Base-by-base conservation (phyloP, 2,329 filamentous ascomycete species). In the Bipolaris sorokiniana region DNA sequence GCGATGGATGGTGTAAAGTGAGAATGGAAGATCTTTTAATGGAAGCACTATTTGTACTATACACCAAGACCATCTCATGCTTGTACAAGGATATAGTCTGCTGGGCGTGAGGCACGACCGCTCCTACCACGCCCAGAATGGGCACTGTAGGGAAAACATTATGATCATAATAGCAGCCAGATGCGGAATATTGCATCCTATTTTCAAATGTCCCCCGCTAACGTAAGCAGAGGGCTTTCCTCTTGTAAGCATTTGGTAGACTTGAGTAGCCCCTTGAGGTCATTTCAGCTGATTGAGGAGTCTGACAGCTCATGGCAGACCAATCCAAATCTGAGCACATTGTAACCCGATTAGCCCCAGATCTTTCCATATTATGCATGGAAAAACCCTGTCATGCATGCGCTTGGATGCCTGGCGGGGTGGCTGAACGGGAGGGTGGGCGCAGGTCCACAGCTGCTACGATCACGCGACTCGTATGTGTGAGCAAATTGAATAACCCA, bases 291-390 rank as follows among this genome's bases (percentile, higher is more conserved):
- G 44, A 51, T 36, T 36, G 38, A 48, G 22, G 41, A 41, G 20
- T 46, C 51, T 54, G 58, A 49, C 54, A 47, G 36, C 54, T 53
- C 48, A 48, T 42, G 20, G 36, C 20, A 23, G 54, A 53, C 42
- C 26, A 18, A 37, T 44, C 20, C 38, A 16, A 41, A 18, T 11
- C 45, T 28, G 15, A 16, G 18, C 40, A 51, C 26, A 41, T 47
- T 36, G 40, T 18, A 20, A 34, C 7, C 48, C 16, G 6, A 48
- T 37, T 23, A 16, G 44, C 31, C 38, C 51, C 38, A 48, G 51
- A 47, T 49, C 7, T 42, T 45, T 51, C 48, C 15, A 45, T 28
- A 26, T 9, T 11, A 47, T 28, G 51, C 58, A 61, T 11, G 54
- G 51, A 44, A 61, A 44, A 58, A 51, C 55, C 26, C 2, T 36